Conservation (phyloP, 192 early-diverging fungal species). For the Backusella luteola region DNA sequence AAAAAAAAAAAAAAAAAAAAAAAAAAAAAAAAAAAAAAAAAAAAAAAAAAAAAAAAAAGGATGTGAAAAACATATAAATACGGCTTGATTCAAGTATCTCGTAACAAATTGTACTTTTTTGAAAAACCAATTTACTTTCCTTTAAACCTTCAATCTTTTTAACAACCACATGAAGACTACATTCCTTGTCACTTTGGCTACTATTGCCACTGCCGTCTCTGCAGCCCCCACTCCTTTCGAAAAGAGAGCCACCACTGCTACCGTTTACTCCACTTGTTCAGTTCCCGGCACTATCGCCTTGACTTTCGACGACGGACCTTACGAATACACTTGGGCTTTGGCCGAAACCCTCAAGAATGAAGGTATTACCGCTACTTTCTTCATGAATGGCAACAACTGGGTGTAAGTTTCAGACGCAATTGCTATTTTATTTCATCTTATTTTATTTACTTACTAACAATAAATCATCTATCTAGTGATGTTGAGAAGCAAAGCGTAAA, state of each 20-base stretch:
- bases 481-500: constrained; percentile 14
- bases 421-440: not conserved
- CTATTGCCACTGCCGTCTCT: constrained; percentile 13
- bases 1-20: no score
- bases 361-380: constrained; percentile 58
- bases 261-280: not conserved
- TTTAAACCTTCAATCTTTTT: not conserved
- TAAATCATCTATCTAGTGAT: constrained; percentile 4
- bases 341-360: constrained; percentile 16
- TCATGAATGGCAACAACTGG: constrained; percentile 64
- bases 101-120: not conserved
- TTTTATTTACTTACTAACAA: not conserved
- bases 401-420: constrained; percentile 27
- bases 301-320: constrained; percentile 60
- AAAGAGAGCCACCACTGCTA: constrained; percentile 10
- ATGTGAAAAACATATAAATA: not conserved
- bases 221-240: constrained; percentile 7
- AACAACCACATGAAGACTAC: not conserved
- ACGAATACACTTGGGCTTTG: constrained; percentile 26
- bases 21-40: not conserved
- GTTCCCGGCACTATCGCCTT: constrained; percentile 47
- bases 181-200: constrained; percentile 13
- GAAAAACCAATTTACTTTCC: constrained; percentile 6
- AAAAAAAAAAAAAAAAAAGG: no score
- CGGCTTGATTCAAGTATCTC: not conserved